phyloP scores from a whole-genome alignment of 768 basidiomycete species.

The Pulveroboletus sp. region DNA sequence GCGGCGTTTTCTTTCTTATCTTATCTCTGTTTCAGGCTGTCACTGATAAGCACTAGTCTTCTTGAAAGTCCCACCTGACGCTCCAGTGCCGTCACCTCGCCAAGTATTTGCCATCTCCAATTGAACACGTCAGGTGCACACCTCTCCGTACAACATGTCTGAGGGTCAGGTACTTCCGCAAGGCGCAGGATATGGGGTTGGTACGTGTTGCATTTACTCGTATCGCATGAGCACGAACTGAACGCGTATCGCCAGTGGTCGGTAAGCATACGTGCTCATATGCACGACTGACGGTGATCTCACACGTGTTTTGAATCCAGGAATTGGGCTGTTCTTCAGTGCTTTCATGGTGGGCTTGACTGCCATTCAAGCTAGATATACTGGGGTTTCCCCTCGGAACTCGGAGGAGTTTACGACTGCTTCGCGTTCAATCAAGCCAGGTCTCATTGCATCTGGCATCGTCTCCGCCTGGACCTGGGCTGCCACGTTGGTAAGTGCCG shows the following conservation, averaged over 20 bases:
- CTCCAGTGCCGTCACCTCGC: background rate
- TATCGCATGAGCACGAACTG: background rate
- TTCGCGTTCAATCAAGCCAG: constrained; percentile 81
- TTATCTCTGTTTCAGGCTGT: constrained; percentile 13
- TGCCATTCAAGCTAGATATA: constrained; percentile 79
- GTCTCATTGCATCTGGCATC: constrained; percentile 88
- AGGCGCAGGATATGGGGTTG: constrained; percentile 83
- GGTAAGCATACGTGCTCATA: constrained; percentile 31
- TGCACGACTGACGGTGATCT: background rate
- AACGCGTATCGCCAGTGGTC: constrained; percentile 37
- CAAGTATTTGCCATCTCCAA: background rate
- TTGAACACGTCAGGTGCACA: background rate
- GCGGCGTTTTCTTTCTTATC: background rate
- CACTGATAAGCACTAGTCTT: constrained; percentile 14
- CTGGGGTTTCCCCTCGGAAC: constrained; percentile 68
- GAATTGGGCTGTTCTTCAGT: constrained; percentile 86
- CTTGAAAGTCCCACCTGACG: constrained; percentile 1
- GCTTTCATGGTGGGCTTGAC: constrained; percentile 76
- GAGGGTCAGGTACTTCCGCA: constrained; percentile 53
- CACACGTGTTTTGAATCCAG: constrained; percentile 32
- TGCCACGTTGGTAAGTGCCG: constrained; percentile 54
- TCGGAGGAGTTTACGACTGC: constrained; percentile 84
- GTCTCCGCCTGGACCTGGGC: constrained; percentile 94
- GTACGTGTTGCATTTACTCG: constrained; percentile 34
- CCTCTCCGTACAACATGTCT: constrained; percentile 18